Percentiles rank a stretch among this genome's conserved stretches.
These are phyloP conservation scores for Vigna trinervia DNA, from an alignment of 306 rosid species.

Conservation along the genomic window DNA sequence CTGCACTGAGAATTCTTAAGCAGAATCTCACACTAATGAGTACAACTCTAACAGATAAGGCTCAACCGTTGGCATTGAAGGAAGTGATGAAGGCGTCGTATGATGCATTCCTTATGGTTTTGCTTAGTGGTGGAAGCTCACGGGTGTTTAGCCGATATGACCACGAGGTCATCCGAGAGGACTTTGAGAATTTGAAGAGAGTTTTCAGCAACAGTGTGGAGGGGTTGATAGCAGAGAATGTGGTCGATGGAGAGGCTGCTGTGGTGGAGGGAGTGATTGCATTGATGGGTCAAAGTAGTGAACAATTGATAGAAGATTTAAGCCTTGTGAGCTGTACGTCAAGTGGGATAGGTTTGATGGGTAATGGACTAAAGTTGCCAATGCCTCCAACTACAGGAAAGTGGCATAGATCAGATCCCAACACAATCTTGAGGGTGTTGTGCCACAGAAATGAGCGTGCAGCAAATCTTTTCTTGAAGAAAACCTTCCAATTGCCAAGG, in stretches of 20 bases:
- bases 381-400: constrained; percentile 95
- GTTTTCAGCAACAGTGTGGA: constrained; percentile 66
- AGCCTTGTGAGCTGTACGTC: constrained; percentile 74
- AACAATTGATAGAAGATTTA: constrained; percentile 83
- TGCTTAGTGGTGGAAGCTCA: constrained; percentile 80
- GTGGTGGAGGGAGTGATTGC: constrained; percentile 74
- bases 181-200: constrained; percentile 63
- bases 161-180: constrained; percentile 64
- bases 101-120: constrained; percentile 81
- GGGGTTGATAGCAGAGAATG: constrained; percentile 67
- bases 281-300: constrained; percentile 75
- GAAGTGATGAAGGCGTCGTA: constrained; percentile 81
- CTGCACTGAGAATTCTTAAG: constrained; percentile 61
- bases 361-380: constrained; percentile 71
- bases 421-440: constrained; percentile 85
- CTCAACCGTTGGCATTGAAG: constrained; percentile 75
- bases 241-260: constrained; percentile 75
- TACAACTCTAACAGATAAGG: constrained; percentile 60
- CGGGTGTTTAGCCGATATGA: constrained; percentile 63
- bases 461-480: constrained; percentile 83
- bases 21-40: constrained; percentile 65
- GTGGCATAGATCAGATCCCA: constrained; percentile 86
- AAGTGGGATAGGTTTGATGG: constrained; percentile 71
- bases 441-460: constrained; percentile 75
- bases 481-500: constrained; percentile 81